phyloP scores from a whole-genome alignment of 176 grass and related monocot species.

The Bothriochloa decipiens region DNA sequence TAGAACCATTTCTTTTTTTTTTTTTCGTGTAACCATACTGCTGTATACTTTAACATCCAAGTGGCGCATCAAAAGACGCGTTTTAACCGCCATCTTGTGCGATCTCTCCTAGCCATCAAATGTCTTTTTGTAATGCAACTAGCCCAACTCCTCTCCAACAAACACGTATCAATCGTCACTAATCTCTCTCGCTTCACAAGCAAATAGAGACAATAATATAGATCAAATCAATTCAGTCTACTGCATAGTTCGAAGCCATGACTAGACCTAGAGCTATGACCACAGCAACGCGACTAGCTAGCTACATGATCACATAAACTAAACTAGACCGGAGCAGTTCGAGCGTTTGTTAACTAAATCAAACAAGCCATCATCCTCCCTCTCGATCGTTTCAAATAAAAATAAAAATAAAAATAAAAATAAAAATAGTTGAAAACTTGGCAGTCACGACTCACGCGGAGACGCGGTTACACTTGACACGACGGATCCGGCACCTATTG shows the following conservation, averaged over 20 bases:
- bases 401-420: background rate
- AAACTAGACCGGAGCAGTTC: slow-evolving; percentile 1
- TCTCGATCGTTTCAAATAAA: background rate
- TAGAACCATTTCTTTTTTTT: background rate
- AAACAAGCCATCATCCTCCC: background rate
- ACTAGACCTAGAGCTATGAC: slow-evolving; percentile 3
- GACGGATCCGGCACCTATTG: slow-evolving; percentile 12
- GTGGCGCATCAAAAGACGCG: slow-evolving; percentile 35
- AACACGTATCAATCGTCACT: background rate
- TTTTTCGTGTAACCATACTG: background rate
- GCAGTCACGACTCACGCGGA: slow-evolving; percentile 43
- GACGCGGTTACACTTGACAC: slow-evolving; percentile 52
- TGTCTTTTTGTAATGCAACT: slow-evolving; percentile 26
- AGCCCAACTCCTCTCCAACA: background rate
- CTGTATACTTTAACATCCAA: background rate
- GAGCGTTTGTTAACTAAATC: background rate
- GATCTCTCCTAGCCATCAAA: background rate
- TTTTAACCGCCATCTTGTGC: slow-evolving; percentile 32
- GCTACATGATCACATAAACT: background rate
- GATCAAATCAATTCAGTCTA: background rate
- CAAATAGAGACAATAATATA: background rate
- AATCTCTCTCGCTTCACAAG: background rate
- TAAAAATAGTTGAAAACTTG: background rate
- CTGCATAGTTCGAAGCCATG: slow-evolving; percentile 8
- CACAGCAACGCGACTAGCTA: background rate